Percentiles rank a stretch among this genome's conserved stretches.
Evolutionary conservation across 805 yeast species (phyloP).

Genomic region (Metschnikowia continentalis): DNA sequence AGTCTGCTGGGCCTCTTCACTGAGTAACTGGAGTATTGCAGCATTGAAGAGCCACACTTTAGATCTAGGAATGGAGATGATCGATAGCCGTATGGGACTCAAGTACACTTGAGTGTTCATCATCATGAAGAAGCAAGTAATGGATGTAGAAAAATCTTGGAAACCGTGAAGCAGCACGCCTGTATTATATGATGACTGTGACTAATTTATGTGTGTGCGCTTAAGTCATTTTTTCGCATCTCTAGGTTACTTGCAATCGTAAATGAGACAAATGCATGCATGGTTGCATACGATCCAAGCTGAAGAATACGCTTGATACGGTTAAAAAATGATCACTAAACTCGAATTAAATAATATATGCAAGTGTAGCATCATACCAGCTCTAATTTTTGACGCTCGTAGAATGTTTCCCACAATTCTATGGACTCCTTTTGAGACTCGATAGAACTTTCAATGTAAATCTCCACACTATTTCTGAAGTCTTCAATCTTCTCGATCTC

Average conservation of each 20-base stretch:
- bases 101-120: slow-evolving; percentile 49
- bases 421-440: slow-evolving; percentile 91
- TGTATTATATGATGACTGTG: neutral
- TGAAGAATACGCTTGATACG: too few species aligned
- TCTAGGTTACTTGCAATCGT: neutral
- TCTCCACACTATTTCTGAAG: slow-evolving; percentile 84
- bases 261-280: neutral
- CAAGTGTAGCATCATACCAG: slow-evolving; percentile 4
- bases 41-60: slow-evolving; percentile 52
- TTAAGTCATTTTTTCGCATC: neutral
- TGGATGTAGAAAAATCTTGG: neutral
- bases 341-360: neutral
- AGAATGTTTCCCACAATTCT: slow-evolving; percentile 86
- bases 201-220: slow-evolving; percentile 2
- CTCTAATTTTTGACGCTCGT: slow-evolving; percentile 43
- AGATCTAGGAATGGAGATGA: slow-evolving; percentile 50
- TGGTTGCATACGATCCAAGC: neutral
- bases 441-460: slow-evolving; percentile 82
- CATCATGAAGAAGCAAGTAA: neutral
- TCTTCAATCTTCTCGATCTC: slow-evolving; percentile 76
- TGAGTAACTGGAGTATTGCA: slow-evolving; percentile 46
- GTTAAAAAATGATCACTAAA: neutral
- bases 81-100: slow-evolving; percentile 42
- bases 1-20: slow-evolving; percentile 26
- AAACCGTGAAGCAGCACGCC: neutral